Conservation (phyloP, 2,329 filamentous ascomycete species). For the Verticillium zaregamsianum region DNA sequence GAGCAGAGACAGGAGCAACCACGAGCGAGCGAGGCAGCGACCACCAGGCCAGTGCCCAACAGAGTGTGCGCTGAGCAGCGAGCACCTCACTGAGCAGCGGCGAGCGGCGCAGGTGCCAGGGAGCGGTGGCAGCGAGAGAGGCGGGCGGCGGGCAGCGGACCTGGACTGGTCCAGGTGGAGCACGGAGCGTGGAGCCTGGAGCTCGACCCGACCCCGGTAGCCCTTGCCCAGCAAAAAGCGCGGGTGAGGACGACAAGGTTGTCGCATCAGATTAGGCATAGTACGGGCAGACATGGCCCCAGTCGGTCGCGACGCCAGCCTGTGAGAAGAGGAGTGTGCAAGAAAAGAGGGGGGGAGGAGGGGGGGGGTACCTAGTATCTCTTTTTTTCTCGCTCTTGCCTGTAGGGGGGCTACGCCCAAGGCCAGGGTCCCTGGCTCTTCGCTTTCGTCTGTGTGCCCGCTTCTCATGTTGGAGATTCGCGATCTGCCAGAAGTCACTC, state of each 20-base stretch:
- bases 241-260: slow-evolving; percentile 7
- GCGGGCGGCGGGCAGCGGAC: not conserved
- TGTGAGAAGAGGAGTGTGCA: not conserved
- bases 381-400: not conserved
- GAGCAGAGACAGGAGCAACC: not conserved
- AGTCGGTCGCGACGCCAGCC: not conserved
- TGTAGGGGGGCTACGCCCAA: not conserved
- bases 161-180: not conserved
- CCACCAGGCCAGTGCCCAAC: not conserved
- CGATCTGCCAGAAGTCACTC: not conserved
- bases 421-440: not conserved
- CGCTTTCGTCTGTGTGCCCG: not conserved
- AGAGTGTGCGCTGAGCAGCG: not conserved
- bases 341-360: not conserved
- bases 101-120: not conserved
- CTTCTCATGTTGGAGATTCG: not conserved
- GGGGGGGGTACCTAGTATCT: not conserved
- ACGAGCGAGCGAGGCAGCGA: not conserved
- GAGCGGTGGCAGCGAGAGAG: not conserved
- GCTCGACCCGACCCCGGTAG: not conserved
- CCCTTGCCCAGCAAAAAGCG: not conserved
- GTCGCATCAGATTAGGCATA: slow-evolving; percentile 11
- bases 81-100: not conserved
- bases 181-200: not conserved
- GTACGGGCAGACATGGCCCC: slow-evolving; percentile 3